Evolutionary conservation across 2,329 filamentous ascomycete species (phyloP), one percentile per base, ranked within the genome.

Genomic region (Colletotrichum costaricense): DNA sequence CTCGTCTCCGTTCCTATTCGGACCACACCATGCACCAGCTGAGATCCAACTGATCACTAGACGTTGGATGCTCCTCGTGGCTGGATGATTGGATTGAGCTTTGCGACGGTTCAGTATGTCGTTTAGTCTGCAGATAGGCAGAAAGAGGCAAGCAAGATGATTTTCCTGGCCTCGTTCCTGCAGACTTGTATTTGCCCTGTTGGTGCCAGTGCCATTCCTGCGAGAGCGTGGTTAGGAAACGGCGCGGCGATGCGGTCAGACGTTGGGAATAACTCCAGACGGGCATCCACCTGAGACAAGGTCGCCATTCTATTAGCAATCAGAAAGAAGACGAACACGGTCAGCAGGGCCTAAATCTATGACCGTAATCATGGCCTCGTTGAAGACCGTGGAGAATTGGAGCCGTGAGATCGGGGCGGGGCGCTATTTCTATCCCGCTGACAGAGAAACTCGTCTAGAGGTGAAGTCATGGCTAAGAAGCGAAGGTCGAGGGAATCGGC

Each of bases 261-360:
- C 67, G 26, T 58, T 46, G n/a, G 2, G 33, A 55, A 46, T 24
- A 54, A 28, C n/a, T 19, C 49, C 33, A 22, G 8, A 35, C 67
- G 11, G n/a, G 65, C 24, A 60, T 60, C 67, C 60, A 73, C 70
- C 66, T 60, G 59, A 49, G 42, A 73, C 70, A 33, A 49, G 19
- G 46, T n/a, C 46, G n/a, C 28, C 35, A 14, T 63, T 42, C 54
- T 54, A 22, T 22, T 63, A 22, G 52, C 52, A 52, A 24, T 33
- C 42, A 16, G 58, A 30, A 46, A 28, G 14, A 7, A 55, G 24
- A 2, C 6, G 19, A 42, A 42, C 6, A 19, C 38, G 16, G 14
- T 42, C 38, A 42, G 38, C 38, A 42, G 16, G 33, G 12, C 11
- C 1, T 42, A 28, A 30, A 46, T 46, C 16, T 3, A 68, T 57